Conservation (phyloP, 192 early-diverging fungal species). For the Gaertneriomyces semiglobifer region DNA sequence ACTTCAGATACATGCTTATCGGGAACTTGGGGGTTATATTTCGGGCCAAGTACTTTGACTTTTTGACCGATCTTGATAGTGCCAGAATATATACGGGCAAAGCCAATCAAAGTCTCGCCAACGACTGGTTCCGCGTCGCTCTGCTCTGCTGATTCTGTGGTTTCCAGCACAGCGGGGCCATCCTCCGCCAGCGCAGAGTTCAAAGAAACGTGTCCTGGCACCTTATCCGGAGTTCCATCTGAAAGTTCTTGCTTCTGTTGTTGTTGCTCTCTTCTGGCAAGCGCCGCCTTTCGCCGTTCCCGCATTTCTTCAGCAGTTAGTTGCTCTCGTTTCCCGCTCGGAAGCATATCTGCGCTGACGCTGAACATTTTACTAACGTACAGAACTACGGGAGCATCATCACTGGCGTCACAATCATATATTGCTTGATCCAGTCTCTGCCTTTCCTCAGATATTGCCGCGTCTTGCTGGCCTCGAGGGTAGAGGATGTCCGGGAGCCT, state of each 20-base stretch:
- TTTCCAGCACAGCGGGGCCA: conserved; percentile 6
- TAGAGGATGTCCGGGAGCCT: conserved; percentile 77
- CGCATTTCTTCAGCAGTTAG: conserved; percentile 87
- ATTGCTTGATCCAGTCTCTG: conserved; percentile 67
- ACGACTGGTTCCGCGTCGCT: conserved; percentile 40
- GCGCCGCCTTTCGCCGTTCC: conserved; percentile 54
- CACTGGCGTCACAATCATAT: conserved; percentile 63
- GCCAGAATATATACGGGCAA: conserved; percentile 91
- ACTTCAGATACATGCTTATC: conserved; percentile 57
- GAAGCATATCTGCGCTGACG: conserved; percentile 70
- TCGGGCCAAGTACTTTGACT: conserved; percentile 88
- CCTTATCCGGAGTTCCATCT: conserved; percentile 19
- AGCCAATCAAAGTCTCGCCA: conserved; percentile 78
- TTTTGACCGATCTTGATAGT: conserved; percentile 80
- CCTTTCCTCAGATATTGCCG: conserved; percentile 18
- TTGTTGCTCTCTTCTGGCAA: conserved; percentile 14
- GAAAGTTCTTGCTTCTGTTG: conserved; percentile 24
- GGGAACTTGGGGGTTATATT: conserved; percentile 70
- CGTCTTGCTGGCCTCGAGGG: conserved; percentile 5
- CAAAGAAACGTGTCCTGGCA: conserved; percentile 16
- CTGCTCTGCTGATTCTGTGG: conserved; percentile 34
- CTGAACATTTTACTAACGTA: conserved; percentile 95
- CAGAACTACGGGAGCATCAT: conserved; percentile 67
- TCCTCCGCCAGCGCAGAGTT: conserved; percentile 9
- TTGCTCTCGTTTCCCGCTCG: conserved; percentile 64